Evolutionary conservation across 495 filamentous ascomycete genomes (phyloP), one percentile per base, ranked within the genome.

Genomic region (Aspergillus biplanus): DNA sequence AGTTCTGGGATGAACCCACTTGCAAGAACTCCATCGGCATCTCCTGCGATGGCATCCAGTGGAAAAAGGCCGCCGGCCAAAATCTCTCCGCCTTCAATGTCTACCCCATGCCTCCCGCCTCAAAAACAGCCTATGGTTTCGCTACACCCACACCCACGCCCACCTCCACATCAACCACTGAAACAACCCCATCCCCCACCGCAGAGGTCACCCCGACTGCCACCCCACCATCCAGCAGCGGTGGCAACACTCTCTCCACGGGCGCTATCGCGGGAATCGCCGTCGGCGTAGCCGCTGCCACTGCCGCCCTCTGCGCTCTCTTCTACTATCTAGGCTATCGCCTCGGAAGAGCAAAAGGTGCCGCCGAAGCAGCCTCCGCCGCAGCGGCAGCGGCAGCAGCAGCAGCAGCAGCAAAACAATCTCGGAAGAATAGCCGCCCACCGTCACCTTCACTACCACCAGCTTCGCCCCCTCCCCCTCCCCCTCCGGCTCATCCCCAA

Each of bases 281-380:
- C 5, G 67, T 82, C 0, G 62, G 77, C 3, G 77, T 72, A 49
- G 61, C 78, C 1, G 50, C 78, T 12, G 77, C 71, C 0, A 72
- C 77, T 2, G 76, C 75, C 5, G 73, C 77, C 11, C 75, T 80
- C 46, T 67, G 72, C 6, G 74, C 70, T 48, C 49, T 81, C 2
- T 71, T 71, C 56, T 82, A 76, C 63, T 70, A 65, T 35, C 37
- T 69, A 12, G 63, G 65, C 15, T 59, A 65, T 58, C 63, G 64
- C 16, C 52, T 12, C 11, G 35, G 58, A 9, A 54, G 49, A 21
- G 42, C 52, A 34, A 35, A 48, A 5, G 57, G 44, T 7, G 21
- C 49, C 4, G 34, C 49, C 6, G 50, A 34, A 15, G 58, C 58
- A 7, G 34, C 16, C 15, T 52, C 53, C 7, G 39, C 18, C 6